Evolutionary conservation across 1,284 basidiomycete species (phyloP), one percentile per base, ranked within the genome.

Genomic region (Agaricales sp.): DNA sequence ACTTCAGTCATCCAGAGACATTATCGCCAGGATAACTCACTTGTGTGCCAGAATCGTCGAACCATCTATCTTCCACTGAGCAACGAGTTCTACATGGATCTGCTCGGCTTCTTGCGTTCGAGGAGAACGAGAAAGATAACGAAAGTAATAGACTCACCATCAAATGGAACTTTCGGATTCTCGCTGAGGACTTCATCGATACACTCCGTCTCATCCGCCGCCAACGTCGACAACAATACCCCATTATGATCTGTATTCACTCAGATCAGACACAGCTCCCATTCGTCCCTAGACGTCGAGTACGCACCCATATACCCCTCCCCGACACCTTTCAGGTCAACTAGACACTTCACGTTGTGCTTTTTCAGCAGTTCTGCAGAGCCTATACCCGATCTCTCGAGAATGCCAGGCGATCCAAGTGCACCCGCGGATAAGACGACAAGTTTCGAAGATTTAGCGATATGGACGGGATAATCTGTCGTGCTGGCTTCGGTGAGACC

Each of bases 321-420:
- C 4, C 80, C 80, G 0, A 82, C 79, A 2, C 77, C 78, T 2
- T 73, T 71, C 3, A 81, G 62, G 41, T 79, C 69, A 3, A 78
- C 71, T n/a, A 72, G 21, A 13, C 64, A 59, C 14, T 54, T 35
- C 20, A 82, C 60, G 1, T 67, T 67, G 38, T 65, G 58, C 46
- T 67, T 63, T 37, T 67, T 55, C 11, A 82, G 60, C 4, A 77
- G 54, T 0, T 62, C 59, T 12, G 59, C 54, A 0, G 63, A 57
- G 1, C 77, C 77, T 37, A 79, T 69, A 3, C 75, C 75, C 0
- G 75, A 77, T 45, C 75, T 66, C 56, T 78, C 76, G 14, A 80
- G 61, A 43, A 81, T 75, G 2, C 66, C 57, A 1, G 78, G 74
- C 0, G 77, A 76, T 2, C 77, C 78, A 46, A 80, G 75, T 0